A percentile compares a stretch with the other conserved stretches of the same genome.
Evolutionary conservation across 2,329 filamentous ascomycete species (phyloP).

Genomic region (Dactylella cylindrospora): DNA sequence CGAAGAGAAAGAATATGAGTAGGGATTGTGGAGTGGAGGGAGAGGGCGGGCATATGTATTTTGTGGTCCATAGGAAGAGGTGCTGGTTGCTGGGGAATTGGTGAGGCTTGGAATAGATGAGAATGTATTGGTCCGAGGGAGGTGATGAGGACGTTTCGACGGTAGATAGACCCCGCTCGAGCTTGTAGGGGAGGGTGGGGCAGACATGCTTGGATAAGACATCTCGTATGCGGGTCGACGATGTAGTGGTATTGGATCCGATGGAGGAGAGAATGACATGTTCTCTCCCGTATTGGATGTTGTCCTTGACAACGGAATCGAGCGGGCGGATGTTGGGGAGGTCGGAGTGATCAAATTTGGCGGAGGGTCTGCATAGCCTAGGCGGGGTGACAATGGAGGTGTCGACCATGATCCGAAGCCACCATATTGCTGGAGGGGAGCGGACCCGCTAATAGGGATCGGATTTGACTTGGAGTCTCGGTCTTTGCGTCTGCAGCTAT

Average conservation of each 20-base stretch:
- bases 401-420: conserved; percentile 39
- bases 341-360: conserved; percentile 40
- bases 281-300: conserved; percentile 22
- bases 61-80: conserved; percentile 25
- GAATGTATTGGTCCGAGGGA: conserved; percentile 45
- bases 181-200: conserved; percentile 38
- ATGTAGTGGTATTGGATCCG: conserved; percentile 38
- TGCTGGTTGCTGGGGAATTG: conserved; percentile 22
- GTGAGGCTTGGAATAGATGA: conserved; percentile 44
- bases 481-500: conserved; percentile 33
- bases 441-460: conserved; percentile 33
- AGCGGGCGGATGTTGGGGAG: conserved; percentile 37
- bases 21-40: conserved; percentile 48
- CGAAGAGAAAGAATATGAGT: conserved; percentile 45
- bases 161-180: conserved; percentile 26
- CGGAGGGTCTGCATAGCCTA: conserved; percentile 33
- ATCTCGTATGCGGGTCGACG: conserved; percentile 32
- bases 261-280: conserved; percentile 39
- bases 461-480: conserved; percentile 33
- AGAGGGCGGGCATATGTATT: conserved; percentile 45
- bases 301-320: conserved; percentile 29
- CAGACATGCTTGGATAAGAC: conserved; percentile 38
- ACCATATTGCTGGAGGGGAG: conserved; percentile 25
- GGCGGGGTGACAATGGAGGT: conserved; percentile 38
- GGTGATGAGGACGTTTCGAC: conserved; percentile 43